phyloP scores from a whole-genome alignment of 495 filamentous ascomycete genomes.

The Daldinia caldariorum region DNA sequence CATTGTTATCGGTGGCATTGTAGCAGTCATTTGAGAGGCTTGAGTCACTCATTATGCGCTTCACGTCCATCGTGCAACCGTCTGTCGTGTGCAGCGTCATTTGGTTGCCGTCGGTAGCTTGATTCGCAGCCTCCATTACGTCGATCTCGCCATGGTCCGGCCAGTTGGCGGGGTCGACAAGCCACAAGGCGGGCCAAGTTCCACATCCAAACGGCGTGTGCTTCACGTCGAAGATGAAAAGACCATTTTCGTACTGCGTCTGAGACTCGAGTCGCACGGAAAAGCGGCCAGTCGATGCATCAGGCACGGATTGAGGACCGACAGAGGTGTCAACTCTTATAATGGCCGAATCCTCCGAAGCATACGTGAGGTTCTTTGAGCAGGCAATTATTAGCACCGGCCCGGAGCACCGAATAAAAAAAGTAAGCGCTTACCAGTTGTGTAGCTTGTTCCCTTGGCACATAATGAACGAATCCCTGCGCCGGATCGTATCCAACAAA shows the following conservation, averaged over 20 bases:
- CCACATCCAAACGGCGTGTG: slow-evolving; percentile 69
- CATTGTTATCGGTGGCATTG: slow-evolving; percentile 61
- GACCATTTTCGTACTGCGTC: slow-evolving; percentile 61
- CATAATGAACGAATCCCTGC: slow-evolving; percentile 58
- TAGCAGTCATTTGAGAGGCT: slow-evolving; percentile 63
- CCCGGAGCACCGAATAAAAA: slow-evolving; percentile 42
- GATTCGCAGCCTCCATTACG: slow-evolving; percentile 77
- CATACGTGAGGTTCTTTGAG: slow-evolving; percentile 65
- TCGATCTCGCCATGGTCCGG: slow-evolving; percentile 77
- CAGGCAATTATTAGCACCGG: slow-evolving; percentile 56
- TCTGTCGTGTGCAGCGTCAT: slow-evolving; percentile 73
- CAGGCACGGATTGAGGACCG: slow-evolving; percentile 44
- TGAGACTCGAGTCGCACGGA: slow-evolving; percentile 66
- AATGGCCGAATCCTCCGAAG: slow-evolving; percentile 55
- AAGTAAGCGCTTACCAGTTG: slow-evolving; percentile 39
- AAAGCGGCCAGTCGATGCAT: slow-evolving; percentile 59
- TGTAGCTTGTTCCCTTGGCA: slow-evolving; percentile 41
- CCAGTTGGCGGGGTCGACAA: slow-evolving; percentile 66
- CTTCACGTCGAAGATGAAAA: slow-evolving; percentile 68
- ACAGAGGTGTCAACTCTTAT: slow-evolving; percentile 58
- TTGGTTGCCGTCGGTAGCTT: slow-evolving; percentile 59
- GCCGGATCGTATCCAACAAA: slow-evolving; percentile 50
- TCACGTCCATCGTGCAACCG: slow-evolving; percentile 65
- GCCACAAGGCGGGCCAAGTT: slow-evolving; percentile 69
- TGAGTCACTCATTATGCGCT: slow-evolving; percentile 59